These are phyloP conservation scores for Cladorrhinum samala DNA, from an alignment of 495 filamentous ascomycete genomes.

Conservation along the genomic window DNA sequence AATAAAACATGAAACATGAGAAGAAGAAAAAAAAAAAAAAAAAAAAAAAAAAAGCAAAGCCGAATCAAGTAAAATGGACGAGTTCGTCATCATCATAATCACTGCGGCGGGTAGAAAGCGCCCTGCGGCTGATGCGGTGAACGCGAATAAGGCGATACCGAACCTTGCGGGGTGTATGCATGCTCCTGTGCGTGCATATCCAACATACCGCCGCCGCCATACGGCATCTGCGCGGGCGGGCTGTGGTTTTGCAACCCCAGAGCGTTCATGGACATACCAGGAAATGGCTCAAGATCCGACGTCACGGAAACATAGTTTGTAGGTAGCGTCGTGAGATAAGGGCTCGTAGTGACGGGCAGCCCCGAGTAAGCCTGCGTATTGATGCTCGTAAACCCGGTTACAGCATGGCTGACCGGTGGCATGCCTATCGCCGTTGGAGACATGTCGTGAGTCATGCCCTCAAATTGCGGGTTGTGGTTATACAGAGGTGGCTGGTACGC, in stretches of 20 bases:
- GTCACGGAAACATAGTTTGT: constrained; percentile 17
- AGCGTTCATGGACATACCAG: constrained; percentile 26
- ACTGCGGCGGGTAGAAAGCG: constrained; percentile 25
- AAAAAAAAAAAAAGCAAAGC: not conserved
- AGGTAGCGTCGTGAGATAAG: constrained; percentile 6
- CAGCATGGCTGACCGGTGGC: constrained; percentile 5
- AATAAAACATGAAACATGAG: too few species aligned
- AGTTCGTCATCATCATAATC: not conserved
- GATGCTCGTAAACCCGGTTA: constrained; percentile 11
- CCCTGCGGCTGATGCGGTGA: constrained; percentile 36
- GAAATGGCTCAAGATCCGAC: constrained; percentile 31
- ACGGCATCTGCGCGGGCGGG: constrained; percentile 14
- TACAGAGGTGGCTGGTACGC: not conserved
- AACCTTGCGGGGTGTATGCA: constrained; percentile 36
- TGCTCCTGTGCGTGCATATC: constrained; percentile 15
- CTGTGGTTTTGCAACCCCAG: constrained; percentile 34
- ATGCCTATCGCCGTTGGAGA: constrained; percentile 11
- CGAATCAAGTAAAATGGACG: not conserved
- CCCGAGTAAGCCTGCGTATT: constrained; percentile 15
- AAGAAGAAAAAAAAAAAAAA: too few species aligned
- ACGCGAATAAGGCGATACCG: constrained; percentile 36
- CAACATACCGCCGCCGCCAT: constrained; percentile 23
- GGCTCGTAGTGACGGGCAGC: constrained; percentile 19
- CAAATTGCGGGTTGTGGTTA: constrained; percentile 2
- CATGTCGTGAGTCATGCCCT: constrained; percentile 14